Conservation (phyloP, 2,329 filamentous ascomycete genomes). For the Trichophaea hybrida region DNA sequence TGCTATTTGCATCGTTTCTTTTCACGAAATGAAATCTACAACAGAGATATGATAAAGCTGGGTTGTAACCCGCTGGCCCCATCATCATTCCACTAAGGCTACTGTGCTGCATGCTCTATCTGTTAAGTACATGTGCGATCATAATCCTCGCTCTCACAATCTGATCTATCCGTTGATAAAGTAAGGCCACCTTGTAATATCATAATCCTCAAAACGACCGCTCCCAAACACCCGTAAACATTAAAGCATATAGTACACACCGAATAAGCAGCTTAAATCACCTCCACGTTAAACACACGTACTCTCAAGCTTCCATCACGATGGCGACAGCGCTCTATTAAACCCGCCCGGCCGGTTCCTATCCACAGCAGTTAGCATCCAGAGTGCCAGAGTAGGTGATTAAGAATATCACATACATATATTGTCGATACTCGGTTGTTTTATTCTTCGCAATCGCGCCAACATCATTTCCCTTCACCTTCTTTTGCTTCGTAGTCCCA, state of each 20-base stretch:
- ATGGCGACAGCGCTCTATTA: slow-evolving; percentile 23
- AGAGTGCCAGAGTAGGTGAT: neutral
- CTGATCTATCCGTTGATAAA: too few species aligned
- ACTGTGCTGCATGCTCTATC: too few species aligned
- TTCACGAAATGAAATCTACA: neutral
- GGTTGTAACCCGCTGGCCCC: neutral
- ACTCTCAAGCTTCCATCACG: neutral
- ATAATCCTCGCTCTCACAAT: too few species aligned
- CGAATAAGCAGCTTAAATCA: neutral
- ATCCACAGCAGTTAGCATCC: neutral
- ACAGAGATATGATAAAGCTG: neutral
- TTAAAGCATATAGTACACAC: neutral
- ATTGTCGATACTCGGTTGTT: slow-evolving; percentile 89
- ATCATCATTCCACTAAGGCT: too few species aligned
- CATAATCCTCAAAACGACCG: neutral
- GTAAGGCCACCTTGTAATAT: too few species aligned
- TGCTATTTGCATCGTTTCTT: neutral
- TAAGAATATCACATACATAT: slow-evolving; percentile 44
- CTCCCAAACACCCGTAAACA: neutral
- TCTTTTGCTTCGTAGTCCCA: slow-evolving; percentile 72
- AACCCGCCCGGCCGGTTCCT: slow-evolving; percentile 24
- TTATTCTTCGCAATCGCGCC: slow-evolving; percentile 80
- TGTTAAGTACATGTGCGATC: too few species aligned
- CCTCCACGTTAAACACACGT: too few species aligned
- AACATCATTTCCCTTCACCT: slow-evolving; percentile 73